Percentiles rank a stretch among this genome's conserved stretches.
These are phyloP conservation scores for Penicillium sp. DNA, from an alignment of 2,329 filamentous ascomycete species.

Conservation along the genomic window DNA sequence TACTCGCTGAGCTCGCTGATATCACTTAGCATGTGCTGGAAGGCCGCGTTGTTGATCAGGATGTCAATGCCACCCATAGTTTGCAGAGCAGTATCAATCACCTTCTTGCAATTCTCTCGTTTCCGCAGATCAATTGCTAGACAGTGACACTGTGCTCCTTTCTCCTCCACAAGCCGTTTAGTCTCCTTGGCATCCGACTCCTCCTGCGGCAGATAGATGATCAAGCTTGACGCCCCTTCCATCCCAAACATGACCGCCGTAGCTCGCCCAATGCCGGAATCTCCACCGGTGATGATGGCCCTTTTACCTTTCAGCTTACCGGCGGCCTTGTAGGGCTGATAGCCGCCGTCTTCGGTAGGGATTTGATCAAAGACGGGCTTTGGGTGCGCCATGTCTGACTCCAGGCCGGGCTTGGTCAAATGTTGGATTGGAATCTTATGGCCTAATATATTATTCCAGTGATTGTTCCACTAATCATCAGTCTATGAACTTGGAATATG, in stretches of 20 bases:
- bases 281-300: constrained; percentile 78
- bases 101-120: constrained; percentile 67
- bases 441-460: constrained; percentile 39
- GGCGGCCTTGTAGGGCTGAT: constrained; percentile 71
- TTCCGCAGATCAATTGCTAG: constrained; percentile 65
- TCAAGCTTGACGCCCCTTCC: constrained; percentile 74
- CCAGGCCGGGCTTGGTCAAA: constrained; percentile 55
- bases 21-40: constrained; percentile 71
- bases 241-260: constrained; percentile 76
- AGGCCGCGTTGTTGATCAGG: constrained; percentile 67
- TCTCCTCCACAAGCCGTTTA: constrained; percentile 67
- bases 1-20: constrained; percentile 72
- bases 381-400: constrained; percentile 57
- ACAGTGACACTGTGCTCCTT: constrained; percentile 66
- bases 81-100: constrained; percentile 67
- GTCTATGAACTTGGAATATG: not conserved
- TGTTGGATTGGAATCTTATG: constrained; percentile 55
- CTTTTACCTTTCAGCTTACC: constrained; percentile 75
- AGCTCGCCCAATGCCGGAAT: constrained; percentile 76
- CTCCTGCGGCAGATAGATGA: constrained; percentile 74
- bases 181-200: constrained; percentile 75
- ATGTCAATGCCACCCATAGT: constrained; percentile 72
- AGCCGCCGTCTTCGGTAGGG: constrained; percentile 67
- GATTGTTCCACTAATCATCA: not conserved
- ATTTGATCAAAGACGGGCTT: constrained; percentile 65